Evolutionary conservation across 345 rosid species (phyloP), one percentile per base, ranked within the genome.

Genomic region (Pugionium dolabratum): DNA sequence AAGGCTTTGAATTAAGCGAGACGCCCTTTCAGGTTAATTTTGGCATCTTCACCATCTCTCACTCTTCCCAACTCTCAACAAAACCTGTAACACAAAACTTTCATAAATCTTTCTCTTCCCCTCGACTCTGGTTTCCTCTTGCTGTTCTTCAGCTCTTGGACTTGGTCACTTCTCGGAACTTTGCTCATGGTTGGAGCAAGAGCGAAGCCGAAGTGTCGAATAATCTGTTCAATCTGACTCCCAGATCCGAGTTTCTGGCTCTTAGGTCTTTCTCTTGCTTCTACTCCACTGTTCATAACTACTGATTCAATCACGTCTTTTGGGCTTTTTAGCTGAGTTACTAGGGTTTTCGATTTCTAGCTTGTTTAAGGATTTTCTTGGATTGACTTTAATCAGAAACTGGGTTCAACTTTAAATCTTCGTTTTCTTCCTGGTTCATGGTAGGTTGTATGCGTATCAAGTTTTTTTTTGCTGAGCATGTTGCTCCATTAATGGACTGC

Each of bases 401-500:
- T 69, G 56, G 70, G 69, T 57, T 34, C 39, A 4, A 2, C 36
- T 34, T 4, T 45, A 40, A 55, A n/a, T 6, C 8, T 60, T 8
- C 8, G 7, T 26, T 42, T 62, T 29, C 4, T 67, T 73, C 32
- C 5, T 61, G 71, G 67, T 61, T 54, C 29, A 40, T 74, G 34
- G 60, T 74, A 73, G 71, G 60, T 62, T 50, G 11, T 44, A 51
- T 64, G 68, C 39, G 31, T 36, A 10, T 7, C 58, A 29, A 18
- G 18, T 18, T 18, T 18, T 59, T 54, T 39, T 78, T 42, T 5
- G 54, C 65, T 77, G 78, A 74, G 37, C 84, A 73, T 80, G 67
- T 63, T 79, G 51, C 70, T 81, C 73, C 66, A 79, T 81, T 76
- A 37, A 75, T 84, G 90, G 85, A 75, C 73, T 74, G 81, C 76